phyloP scores from a whole-genome alignment of 140 eudicot species.

The Cichorium intybus region DNA sequence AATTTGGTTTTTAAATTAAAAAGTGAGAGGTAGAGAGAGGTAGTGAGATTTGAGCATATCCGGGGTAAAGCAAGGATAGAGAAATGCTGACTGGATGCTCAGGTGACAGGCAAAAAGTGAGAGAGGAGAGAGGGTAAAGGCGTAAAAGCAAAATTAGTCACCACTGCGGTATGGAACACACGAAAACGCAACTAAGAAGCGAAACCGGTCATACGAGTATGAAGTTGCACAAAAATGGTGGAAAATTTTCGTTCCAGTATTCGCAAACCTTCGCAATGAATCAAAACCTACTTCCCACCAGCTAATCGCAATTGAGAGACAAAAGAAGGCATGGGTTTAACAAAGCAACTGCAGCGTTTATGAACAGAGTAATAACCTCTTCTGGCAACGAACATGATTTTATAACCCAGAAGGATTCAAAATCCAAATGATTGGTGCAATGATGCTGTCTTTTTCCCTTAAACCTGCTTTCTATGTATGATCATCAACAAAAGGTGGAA shows the following conservation, averaged over 20 bases:
- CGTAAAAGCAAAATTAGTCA: constrained; percentile 2
- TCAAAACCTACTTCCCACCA: background rate
- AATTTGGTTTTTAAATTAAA: too few relatives aligned
- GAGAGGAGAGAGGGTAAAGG: too few relatives aligned
- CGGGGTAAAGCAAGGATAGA: too few relatives aligned
- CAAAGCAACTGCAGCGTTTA: background rate
- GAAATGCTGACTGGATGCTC: too few relatives aligned
- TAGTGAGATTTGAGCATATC: too few relatives aligned
- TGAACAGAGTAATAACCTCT: background rate
- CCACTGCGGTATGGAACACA: constrained; percentile 15
- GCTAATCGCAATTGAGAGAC: background rate
- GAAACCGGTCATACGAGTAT: constrained; percentile 14
- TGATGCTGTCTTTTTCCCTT: background rate
- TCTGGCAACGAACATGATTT: background rate
- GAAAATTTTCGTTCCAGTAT: background rate
- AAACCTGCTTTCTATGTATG: constrained; percentile 9
- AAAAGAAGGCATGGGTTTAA: background rate
- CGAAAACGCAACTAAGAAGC: constrained; percentile 9
- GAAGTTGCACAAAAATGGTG: constrained; percentile 3
- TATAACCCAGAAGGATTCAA: background rate
- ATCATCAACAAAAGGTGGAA: constrained; percentile 1
- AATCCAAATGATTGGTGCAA: background rate
- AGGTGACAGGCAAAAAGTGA: too few relatives aligned
- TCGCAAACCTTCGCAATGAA: background rate
- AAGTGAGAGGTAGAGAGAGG: too few relatives aligned